Percentiles rank a stretch among this genome's conserved stretches.
Conservation (phyloP, 139 green algal genomes). For the Astrephomene gubernaculifera region DNA sequence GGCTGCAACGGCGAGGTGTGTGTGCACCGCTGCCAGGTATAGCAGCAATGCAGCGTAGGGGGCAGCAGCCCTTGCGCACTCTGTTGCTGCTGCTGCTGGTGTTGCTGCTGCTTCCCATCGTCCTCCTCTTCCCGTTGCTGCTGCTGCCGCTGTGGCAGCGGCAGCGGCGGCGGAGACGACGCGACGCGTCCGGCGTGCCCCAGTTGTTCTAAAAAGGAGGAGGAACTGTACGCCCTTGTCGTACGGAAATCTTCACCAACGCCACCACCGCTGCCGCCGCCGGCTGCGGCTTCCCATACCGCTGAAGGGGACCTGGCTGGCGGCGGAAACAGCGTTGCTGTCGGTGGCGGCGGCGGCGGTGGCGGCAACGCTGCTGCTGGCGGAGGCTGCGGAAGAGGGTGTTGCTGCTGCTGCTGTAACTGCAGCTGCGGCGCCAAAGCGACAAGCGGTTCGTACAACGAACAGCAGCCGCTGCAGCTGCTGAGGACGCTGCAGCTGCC, state of each 20-base stretch:
- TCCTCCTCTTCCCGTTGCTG: background rate
- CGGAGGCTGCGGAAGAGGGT: background rate
- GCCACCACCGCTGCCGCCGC: background rate
- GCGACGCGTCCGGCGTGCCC: background rate
- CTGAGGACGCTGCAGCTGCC: background rate
- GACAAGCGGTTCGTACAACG: constrained; percentile 14
- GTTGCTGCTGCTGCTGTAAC: background rate
- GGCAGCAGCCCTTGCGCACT: background rate
- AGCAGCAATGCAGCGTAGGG: constrained; percentile 32
- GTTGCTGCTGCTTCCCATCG: too few relatives aligned
- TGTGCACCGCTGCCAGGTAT: constrained; percentile 17
- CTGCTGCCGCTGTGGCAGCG: background rate
- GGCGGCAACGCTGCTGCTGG: background rate
- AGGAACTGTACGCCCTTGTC: too few relatives aligned
- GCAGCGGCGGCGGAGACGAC: background rate
- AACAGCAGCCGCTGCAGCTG: constrained; percentile 22
- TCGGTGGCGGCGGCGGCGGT: background rate
- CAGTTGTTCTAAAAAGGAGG: too few relatives aligned
- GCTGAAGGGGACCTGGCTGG: too few relatives aligned
- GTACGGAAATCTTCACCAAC: too few relatives aligned
- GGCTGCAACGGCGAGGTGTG: too few relatives aligned
- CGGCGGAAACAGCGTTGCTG: background rate
- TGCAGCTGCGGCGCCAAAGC: background rate
- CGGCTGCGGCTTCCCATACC: background rate
- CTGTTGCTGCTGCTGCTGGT: background rate